Base-by-base conservation (phyloP, 345 rosid genomes). In the Eucalyptus brandiana region DNA sequence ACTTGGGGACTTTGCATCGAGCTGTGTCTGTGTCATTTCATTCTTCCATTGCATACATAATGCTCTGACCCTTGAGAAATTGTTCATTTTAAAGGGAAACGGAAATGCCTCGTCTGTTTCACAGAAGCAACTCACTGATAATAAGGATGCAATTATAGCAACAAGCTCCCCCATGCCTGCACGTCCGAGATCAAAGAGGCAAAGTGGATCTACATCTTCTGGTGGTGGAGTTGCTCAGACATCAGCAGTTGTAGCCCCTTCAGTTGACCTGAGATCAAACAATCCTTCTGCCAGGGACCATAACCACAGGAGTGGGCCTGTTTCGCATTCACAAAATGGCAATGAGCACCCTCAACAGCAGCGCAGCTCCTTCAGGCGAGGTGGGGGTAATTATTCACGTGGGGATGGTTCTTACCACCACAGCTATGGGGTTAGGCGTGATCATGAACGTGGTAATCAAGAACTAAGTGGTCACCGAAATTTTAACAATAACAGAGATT, bases 331-430 rank as follows among this genome's bases (percentile, higher is more conserved):
- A 88, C 96, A 96, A 86, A 87, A 92, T 90, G 91, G 92, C 91
- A 90, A 87, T 83, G 98, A 96, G 96, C 96, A 96, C 89, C 92
- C 89, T 40, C 96, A 96, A 80, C 97, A 89, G 16, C 97, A 89
- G 28, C 83, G 96, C 51, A 96, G 89, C 91, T 93, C 97, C 11
- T 92, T 92, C 89, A 94, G 95, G 91, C 92, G 96, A 42, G 95
- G 93, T 91, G 92, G 94, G 86, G 94, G 94, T 37, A 88, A 91
- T 40, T 93, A 94, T 93, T 88, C 93, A 16, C 93, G 95, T 85
- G 95, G 93, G 72, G 95, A 96, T 92, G 96, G 96, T 92, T 93
- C 95, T 87, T 96, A 95, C 90, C 93, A 94, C 93, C 96, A 94
- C 80, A 94, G 80, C 91, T 95, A 95, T 90, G 97, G 97, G 86